A percentile compares a stretch with the other conserved stretches of the same genome.
phyloP scores from a whole-genome alignment of 2,329 filamentous ascomycete species.

The Aureobasidium musti region DNA sequence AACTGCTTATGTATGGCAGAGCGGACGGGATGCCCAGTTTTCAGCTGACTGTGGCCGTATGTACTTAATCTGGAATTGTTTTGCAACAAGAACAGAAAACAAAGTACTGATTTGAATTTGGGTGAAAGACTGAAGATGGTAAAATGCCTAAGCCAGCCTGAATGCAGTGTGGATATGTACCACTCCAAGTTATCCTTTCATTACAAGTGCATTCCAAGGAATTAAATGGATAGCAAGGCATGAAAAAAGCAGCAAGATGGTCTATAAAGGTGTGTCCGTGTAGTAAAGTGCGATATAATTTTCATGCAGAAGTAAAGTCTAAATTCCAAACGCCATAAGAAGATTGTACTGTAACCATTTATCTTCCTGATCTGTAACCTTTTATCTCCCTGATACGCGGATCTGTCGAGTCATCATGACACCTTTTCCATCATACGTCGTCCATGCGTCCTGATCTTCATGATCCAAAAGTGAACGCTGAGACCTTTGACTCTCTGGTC shows the following conservation, averaged over 20 bases:
- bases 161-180: neutral
- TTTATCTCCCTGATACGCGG: conserved; percentile 4
- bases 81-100: no score
- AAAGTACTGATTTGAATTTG: no score
- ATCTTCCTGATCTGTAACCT: neutral
- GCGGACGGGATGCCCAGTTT: no score
- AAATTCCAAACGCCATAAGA: neutral
- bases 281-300: neutral
- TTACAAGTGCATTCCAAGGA: neutral
- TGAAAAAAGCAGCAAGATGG: conserved; percentile 7
- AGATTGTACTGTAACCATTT: conserved; percentile 10
- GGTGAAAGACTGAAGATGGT: no score
- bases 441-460: neutral
- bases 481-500: conserved; percentile 2
- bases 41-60: no score
- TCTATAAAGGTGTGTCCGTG: neutral
- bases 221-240: neutral
- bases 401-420: conserved; percentile 6
- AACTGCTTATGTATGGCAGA: no score
- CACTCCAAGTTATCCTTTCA: conserved; percentile 6
- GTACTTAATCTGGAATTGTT: no score
- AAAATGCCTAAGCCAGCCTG: no score
- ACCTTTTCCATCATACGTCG: neutral
- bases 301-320: neutral
- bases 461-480: conserved; percentile 9